Base-by-base conservation (phyloP, 2,329 filamentous ascomycete species). In the Beauveria brongniartii region DNA sequence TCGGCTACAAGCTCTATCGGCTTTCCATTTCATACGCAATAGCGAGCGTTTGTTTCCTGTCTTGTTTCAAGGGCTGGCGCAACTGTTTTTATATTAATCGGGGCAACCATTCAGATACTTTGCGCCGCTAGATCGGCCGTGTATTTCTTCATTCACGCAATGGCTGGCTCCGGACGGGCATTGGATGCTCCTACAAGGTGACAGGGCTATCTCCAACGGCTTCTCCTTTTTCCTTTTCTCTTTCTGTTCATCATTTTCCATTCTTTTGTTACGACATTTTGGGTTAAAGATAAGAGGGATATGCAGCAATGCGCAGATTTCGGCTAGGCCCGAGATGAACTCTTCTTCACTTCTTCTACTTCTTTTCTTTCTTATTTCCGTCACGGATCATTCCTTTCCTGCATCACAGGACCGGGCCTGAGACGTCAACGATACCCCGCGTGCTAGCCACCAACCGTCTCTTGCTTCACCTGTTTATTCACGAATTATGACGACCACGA, bases 301-400 rank as follows among this genome's bases (percentile, higher is more conserved):
- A 81, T 77, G 82, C 82, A 85, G 82, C 82, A 83, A 85, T 85
- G 82, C 82, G 82, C 76, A 73, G 74, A 69, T 73, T 74, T 78
- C 76, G 78, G 77, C 75, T 68, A 66, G 74, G 74, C 70, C 75
- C 77, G 77, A 80, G 77, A 78, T 76, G 73, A 71, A 76, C 74
- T 71, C 70, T 69, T 69, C 72, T 69, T 71, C 70, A 71, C 74
- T 77, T 75, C 73, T 77, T 74, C 68, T 68, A 47, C 65, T 63
- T 69, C 64, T 66, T 67, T 66, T 68, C 67, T 64, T 67, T 65
- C 63, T 66, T 70, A 66, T 66, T 65, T 67, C 53, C 54, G 54
- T 61, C 60, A 58, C 60, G 60, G 60, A 47, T 57, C 57, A 41
- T 59, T 59, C 24, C 5, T 34, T 24, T 48, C 50, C 30, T 28